Base-by-base conservation (phyloP, 1,284 basidiomycete species). In the Anthracocystis panici-leucophaei region DNA sequence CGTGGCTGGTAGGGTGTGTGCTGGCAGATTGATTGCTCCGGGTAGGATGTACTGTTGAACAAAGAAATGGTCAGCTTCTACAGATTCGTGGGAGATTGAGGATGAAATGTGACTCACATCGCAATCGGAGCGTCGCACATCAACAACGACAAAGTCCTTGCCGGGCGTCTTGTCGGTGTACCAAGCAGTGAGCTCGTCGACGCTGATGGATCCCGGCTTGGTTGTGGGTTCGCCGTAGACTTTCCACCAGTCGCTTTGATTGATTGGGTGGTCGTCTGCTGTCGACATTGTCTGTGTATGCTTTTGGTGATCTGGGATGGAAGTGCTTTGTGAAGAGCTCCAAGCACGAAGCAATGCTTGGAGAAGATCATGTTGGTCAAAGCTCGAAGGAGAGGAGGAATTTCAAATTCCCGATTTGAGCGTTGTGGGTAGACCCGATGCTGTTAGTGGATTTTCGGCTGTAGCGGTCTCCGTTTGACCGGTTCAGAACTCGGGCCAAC, bases 1-100 rank as follows among this genome's bases (percentile, higher is more conserved):
- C 0, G 83, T 78, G 7, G 78, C 81, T 33, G 85, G 82, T 48
- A 86, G 76, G 3, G 85, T 81, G 29, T 86, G 85, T 0, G 85
- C 83, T 3, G 86, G 86, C 0, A 86, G 75, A 57, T 86, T 86
- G 65, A 86, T 74, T 0, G 85, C 86, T 12, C 77, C 80, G 3
- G 72, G 76, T 33, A 86, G 82, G 49, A 84, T 82, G 29, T 57
- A 68, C 79, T 79, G 57, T 23, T 14, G 16, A 49, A 21, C 41
- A 27, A 21, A 20, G 27, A 31, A 12, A 5, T 4, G 10, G 21
- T 64, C 18, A 41, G 55, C 27, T 20, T 27, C 12, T 21, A 40
- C 27, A 45, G 14, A 20, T 12, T 11, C 14, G 35, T 38, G 18
- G 10, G 20, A 48, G 18, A 14, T 14, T 18, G 50, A 29, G 27